A percentile compares a stretch with the other conserved stretches of the same genome.
Conservation (phyloP, 371 early-diverging fungal genomes). For the Syncephalastrum monosporum region DNA sequence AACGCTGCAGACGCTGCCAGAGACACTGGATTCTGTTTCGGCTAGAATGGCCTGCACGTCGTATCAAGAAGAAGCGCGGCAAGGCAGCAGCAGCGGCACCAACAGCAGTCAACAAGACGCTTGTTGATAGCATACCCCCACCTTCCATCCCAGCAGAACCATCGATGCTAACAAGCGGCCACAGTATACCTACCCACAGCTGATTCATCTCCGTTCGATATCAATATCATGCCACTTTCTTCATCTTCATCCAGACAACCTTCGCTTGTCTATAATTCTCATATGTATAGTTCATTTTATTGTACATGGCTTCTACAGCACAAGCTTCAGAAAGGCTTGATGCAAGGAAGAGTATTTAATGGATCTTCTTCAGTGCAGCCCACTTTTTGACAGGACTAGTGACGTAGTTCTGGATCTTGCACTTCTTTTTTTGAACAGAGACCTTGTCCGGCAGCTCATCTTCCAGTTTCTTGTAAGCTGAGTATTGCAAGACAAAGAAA, state of each 20-base stretch:
- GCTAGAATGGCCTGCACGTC: conserved; percentile 1
- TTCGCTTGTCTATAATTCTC: no score
- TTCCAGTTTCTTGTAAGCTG: conserved; percentile 17
- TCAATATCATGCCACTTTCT: no score
- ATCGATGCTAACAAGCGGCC: no score
- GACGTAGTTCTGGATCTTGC: conserved; percentile 24
- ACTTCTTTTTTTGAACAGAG: conserved; percentile 14
- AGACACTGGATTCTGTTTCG: neutral
- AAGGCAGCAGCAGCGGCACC: neutral
- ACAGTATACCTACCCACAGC: no score
- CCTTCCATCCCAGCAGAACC: no score
- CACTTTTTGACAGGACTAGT: conserved; percentile 14
- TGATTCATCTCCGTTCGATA: no score
- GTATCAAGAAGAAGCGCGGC: neutral
- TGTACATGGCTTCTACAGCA: no score
- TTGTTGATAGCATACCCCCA: no score
- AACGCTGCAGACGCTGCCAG: neutral
- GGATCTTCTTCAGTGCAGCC: conserved; percentile 9
- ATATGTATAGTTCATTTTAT: no score
- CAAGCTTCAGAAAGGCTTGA: no score
- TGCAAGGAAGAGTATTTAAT: no score
- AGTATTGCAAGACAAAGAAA: conserved; percentile 31
- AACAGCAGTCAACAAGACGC: neutral
- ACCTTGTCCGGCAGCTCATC: conserved; percentile 15
- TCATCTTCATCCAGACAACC: no score